phyloP scores from a whole-genome alignment of 140 eudicot species.

The Bidens hawaiensis region DNA sequence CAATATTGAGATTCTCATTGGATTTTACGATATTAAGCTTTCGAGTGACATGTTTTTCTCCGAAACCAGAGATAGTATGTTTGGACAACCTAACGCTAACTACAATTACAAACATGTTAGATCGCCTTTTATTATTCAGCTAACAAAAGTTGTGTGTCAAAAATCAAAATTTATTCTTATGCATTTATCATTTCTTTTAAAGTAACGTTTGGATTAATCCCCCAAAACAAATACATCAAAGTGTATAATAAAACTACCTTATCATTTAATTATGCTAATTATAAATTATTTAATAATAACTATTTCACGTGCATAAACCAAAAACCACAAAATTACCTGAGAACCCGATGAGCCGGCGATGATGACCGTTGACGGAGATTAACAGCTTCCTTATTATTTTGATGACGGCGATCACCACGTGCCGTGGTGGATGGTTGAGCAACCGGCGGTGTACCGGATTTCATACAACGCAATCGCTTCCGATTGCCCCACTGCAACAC shows the following conservation, averaged over 20 bases:
- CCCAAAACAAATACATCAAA: too few relatives aligned
- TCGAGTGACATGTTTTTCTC: too few relatives aligned
- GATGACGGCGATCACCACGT: constrained; percentile 59
- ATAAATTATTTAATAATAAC: background rate
- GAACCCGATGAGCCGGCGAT: constrained; percentile 74
- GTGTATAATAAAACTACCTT: background rate
- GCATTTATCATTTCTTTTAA: background rate
- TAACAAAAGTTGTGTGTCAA: too few relatives aligned
- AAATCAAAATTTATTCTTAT: too few relatives aligned
- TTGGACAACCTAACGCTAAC: too few relatives aligned
- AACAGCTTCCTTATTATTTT: constrained; percentile 25
- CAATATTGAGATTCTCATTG: too few relatives aligned
- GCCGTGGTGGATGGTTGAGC: constrained; percentile 33
- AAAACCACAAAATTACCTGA: constrained; percentile 43
- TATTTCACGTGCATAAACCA: background rate
- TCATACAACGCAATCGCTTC: constrained; percentile 76
- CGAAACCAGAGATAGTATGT: too few relatives aligned
- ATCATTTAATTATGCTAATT: background rate
- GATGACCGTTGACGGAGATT: constrained; percentile 77
- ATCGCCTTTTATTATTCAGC: too few relatives aligned
- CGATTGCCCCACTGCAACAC: constrained; percentile 91
- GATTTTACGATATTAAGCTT: too few relatives aligned
- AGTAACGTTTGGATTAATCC: too few relatives aligned
- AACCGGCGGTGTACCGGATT: constrained; percentile 41
- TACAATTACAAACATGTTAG: too few relatives aligned